Conservation (phyloP, 441 rosid species). For the Omphalea diandra region DNA sequence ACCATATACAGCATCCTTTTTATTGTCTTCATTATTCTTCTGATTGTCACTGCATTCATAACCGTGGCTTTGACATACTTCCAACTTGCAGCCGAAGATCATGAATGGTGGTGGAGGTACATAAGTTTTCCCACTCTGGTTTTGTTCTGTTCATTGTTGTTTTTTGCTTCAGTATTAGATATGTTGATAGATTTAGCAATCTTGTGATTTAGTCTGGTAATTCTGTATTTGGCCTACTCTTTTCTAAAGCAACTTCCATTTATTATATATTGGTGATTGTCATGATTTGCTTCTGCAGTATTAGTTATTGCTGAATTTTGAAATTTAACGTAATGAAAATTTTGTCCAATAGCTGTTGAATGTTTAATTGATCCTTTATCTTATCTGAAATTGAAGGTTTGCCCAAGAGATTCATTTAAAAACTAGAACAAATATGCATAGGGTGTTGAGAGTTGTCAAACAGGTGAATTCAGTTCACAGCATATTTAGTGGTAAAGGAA, state of each 20-base stretch:
- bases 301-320: neutral
- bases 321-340: neutral
- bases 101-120: slow-evolving; percentile 93
- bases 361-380: neutral
- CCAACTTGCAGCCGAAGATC: slow-evolving; percentile 91
- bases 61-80: slow-evolving; percentile 78
- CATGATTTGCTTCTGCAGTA: neutral
- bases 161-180: neutral
- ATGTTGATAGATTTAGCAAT: neutral
- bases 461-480: neutral
- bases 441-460: neutral
- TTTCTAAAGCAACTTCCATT: neutral
- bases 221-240: neutral
- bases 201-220: too few species aligned
- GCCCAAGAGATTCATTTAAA: neutral
- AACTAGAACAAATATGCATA: neutral
- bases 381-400: neutral
- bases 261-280: neutral
- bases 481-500: too few species aligned
- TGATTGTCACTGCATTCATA: slow-evolving; percentile 78
- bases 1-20: slow-evolving; percentile 81
- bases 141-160: neutral
- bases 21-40: slow-evolving; percentile 74
- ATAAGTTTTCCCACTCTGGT: slow-evolving; percentile 12
- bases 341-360: neutral